Evolutionary conservation across 306 rosid species (phyloP), one percentile per base, ranked within the genome.

Genomic region (Mimosa bimucronata): DNA sequence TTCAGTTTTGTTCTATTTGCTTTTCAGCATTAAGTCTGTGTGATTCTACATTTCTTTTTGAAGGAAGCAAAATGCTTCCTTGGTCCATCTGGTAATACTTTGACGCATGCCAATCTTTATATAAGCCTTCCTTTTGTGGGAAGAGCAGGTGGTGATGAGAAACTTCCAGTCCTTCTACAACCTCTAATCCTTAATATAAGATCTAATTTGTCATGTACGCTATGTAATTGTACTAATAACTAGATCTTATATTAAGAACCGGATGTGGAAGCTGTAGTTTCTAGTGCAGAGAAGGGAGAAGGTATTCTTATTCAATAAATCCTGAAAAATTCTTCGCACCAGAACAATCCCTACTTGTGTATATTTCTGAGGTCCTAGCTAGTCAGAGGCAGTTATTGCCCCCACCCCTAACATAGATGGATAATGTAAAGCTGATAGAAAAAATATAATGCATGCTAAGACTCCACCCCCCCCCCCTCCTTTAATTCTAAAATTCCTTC

Each of bases 11-110:
- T 37, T 66, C 29, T 68, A 45, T 73, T 76, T 79, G 18, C 31
- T 76, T 76, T 28, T 30, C 29, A 40, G 9, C 9, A 28, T 52
- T 28, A 82, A 55, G 80, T 45, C 40, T 78, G 10, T 71, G 16
- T 71, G 30, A 60, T 30, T 80, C 9, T 52, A 57, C 60, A 28
- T 31, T 9, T 64, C 18, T 65, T 71, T 64, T 71, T 37, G 48
- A 37, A 76, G 53, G 58, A 71, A 74, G 79, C 6, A 66, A 74
- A 62, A 34, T 37, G 10, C 50, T 28, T 28, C 65, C 42, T 79
- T 30, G 13, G 30, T 53, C 14, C 45, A 28, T 78, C 50, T 37
- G 38, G 46, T 73, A 41, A 55, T 34, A 42, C 65, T 10, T 55
- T 75, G 57, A 66, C 44, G 78, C 44, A 21, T 76, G 34, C 66